Evolutionary conservation across 129 eudicot genomes (phyloP), one percentile per base, ranked within the genome.

Genomic region (Oenanthe sinensis): DNA sequence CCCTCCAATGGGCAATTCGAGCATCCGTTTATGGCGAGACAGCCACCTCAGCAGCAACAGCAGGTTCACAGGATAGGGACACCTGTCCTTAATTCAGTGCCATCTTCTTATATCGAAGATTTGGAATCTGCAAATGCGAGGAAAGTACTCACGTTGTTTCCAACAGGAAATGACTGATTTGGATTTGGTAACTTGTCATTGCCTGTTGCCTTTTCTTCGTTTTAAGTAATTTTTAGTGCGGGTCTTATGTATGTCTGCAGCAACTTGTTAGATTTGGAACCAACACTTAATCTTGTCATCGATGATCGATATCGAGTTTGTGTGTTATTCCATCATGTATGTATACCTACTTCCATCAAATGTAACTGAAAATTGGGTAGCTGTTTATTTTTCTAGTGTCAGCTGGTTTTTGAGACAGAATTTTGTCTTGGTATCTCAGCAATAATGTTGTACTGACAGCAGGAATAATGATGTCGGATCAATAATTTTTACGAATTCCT

Each of bases 111-210:
- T 85, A 87, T 84, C 54, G 97, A 93, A 81, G 98, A 91, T 84
- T 77, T 91, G 76, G 98, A 94, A 52, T 88, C 93, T 6, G 85
- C 79, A 5, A 90, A 82, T 78, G 99, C 91, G 16, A 88, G 93
- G 84, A 91, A 91, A 85, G 90, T 91, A 63, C 88, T 94, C 81
- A 89, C 97, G 42, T 82, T 94, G 69, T 94, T 94, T 82, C 98
- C 98, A 40, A 85, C 92, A 9, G 96, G 91, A 71, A 93, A 91
- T 85, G 94, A 88, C 83, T 95, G 82, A 86, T 50, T 70, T 48
- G 73, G 74, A 80, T 81, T 78, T 47, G 91, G 85, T 85, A 84
- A 73, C 78, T 19, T 40, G 46, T 67, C 12, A 19, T 52, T 15
- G 36, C 42, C 5, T 39, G 42, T 39, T 39, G 42, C 10, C 30